Evolutionary conservation across 2,329 filamentous ascomycete genomes (phyloP), one percentile per base, ranked within the genome.

Genomic region (Plectosphaerella sp.): DNA sequence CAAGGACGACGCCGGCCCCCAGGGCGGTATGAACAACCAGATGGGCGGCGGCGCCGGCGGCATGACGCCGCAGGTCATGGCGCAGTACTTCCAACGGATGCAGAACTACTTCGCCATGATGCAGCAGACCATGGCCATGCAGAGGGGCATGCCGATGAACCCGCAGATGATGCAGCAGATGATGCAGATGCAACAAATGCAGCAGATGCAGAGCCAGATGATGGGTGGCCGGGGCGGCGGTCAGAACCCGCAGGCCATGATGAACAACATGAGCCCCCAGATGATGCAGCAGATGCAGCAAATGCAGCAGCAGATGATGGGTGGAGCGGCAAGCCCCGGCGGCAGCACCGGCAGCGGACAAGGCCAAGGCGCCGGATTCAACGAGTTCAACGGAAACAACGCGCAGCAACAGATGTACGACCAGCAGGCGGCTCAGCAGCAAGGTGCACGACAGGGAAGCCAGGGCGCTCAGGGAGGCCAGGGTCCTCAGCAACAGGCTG

Each of bases 11-110:
- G 59, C 60, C 22, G 56, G 53, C 45, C 52, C 43, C 22, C 68
- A 72, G 53, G 59, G 58, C 36, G 68, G 65, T 36, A 71, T 72
- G 69, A 52, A 52, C 47, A 47, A 71, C 54, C 71, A 74, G 55
- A 72, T 72, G 69, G 72, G 67, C n/a, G 72, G 67, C n/a, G 64
- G 60, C 47, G 69, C 73, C 64, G 67, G 77, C 49, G 87, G 88
- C 57, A 95, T 97, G 89, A 95, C 89, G 18, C 93, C 93, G 1
- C 91, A 96, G 64, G 87, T 96, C 77, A 97, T 97, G 91, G 94
- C 94, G 3, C 92, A 97, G 68, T 97, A 97, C 73, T 96, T 94
- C 84, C 91, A 96, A 69, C 85, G 92, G 47, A 97, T 99, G 93
- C 94, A 99, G 71, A 90, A 96, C 67, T 96, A 96, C 72, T 95